phyloP scores from a whole-genome alignment of 2,329 filamentous ascomycete species.

The Rhexocercosporidium sp. region DNA sequence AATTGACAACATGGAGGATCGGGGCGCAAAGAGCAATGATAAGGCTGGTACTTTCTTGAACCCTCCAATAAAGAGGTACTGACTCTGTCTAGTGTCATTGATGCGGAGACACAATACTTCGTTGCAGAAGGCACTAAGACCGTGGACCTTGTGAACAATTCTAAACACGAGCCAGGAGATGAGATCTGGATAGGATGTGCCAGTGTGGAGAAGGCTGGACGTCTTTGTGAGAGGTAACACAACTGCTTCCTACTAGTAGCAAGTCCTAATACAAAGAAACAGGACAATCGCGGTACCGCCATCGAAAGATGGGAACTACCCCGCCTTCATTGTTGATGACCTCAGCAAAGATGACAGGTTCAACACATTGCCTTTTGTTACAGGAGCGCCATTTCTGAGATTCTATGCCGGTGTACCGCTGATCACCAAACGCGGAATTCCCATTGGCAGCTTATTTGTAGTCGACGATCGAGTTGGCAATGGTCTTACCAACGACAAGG shows the following conservation, averaged over 20 bases:
- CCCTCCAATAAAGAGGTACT: background rate
- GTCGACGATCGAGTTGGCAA: slow-evolving; percentile 60
- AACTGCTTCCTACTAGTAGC: background rate
- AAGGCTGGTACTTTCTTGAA: slow-evolving; percentile 34
- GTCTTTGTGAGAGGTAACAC: slow-evolving; percentile 41
- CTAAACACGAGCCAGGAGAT: slow-evolving; percentile 39
- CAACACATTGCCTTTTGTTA: slow-evolving; percentile 39
- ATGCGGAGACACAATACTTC: slow-evolving; percentile 53
- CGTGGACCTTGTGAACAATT: slow-evolving; percentile 43
- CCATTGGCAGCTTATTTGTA: slow-evolving; percentile 65
- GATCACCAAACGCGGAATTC: slow-evolving; percentile 42
- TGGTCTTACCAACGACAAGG: slow-evolving; percentile 54
- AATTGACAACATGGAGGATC: slow-evolving; percentile 55
- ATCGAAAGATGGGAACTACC: slow-evolving; percentile 32
- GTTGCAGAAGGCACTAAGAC: slow-evolving; percentile 57
- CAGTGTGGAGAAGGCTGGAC: slow-evolving; percentile 38
- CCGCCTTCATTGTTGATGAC: slow-evolving; percentile 41
- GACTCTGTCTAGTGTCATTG: slow-evolving; percentile 46
- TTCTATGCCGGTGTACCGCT: slow-evolving; percentile 43
- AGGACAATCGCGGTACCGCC: slow-evolving; percentile 39
- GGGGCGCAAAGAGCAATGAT: slow-evolving; percentile 54
- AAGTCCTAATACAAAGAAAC: slow-evolving; percentile 17
- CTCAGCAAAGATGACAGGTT: slow-evolving; percentile 39
- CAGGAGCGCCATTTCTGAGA: slow-evolving; percentile 33
- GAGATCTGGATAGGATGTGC: slow-evolving; percentile 43